Base-by-base conservation (phyloP, 1,284 basidiomycete species). In the Trametes pubescens region DNA sequence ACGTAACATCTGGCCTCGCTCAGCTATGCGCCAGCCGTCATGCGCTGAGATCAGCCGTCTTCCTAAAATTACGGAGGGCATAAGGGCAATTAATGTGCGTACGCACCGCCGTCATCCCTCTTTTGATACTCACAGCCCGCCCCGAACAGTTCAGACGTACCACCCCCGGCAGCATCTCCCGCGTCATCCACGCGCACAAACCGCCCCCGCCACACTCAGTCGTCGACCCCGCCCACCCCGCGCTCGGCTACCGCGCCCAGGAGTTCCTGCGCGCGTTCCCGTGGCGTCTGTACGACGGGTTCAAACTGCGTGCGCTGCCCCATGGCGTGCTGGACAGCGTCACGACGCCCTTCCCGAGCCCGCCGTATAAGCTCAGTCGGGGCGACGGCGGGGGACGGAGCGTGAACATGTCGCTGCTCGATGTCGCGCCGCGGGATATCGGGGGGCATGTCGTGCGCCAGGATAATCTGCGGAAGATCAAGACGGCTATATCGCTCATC, bases 401-500 rank as follows among this genome's bases (percentile, higher is more conserved):
- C 26, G 59, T 73, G 22, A 72, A 73, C 62, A 72, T 76, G 68
- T 75, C 76, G 55, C 58, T 77, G 48, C 46, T 69, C 59, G 64
- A 67, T 51, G 48, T 69, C 10, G 63, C 69, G 16, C 22, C 64
- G 49, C 71, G 67, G 60, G 40, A 56, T 69, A 51, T 66, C 61
- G 67, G 74, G 59, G 61, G 68, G 44, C 54, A 65, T 61, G 65
- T 70, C 21, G 43, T 71, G 18, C 70, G 71, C 11, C 60, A 61
- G 38, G 71, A 66, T 18, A 76, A 81, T 8, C 55, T 56, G 2
- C 70, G 67, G 43, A 78, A 75, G 59, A 60, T 84, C 34, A 81
- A 81, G 70, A 75, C 74, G 10, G 79, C 79, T 1, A 53, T 83
- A 26, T 73, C 72, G 32, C 71, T 82, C 35, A 77, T 84, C 47